A percentile compares a stretch with the other conserved stretches of the same genome.
These are phyloP conservation scores for Babesia divergens DNA, from an alignment of 169 alveolate genomes.

Conservation along the genomic window DNA sequence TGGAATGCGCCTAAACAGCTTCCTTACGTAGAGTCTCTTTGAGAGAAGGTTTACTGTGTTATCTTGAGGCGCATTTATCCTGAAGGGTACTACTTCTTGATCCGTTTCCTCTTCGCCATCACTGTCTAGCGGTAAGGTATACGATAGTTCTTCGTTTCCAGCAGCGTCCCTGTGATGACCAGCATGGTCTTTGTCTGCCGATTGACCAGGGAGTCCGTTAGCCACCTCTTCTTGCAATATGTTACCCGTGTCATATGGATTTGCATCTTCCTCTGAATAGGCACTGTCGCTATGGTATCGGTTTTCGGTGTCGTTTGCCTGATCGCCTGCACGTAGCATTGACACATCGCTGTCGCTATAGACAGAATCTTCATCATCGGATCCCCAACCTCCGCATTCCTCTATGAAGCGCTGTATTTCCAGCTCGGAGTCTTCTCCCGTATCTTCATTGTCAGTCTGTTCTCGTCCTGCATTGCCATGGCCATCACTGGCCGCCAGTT, in stretches of 20 bases:
- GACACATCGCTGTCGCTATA: too few species aligned
- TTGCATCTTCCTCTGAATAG: too few species aligned
- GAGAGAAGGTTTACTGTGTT: slow-evolving; percentile 14
- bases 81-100: background rate
- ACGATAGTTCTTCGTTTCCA: too few species aligned
- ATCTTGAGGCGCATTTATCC: background rate
- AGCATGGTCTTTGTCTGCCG: too few species aligned
- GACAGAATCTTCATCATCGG: background rate
- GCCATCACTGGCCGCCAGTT: background rate
- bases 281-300: too few species aligned
- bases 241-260: too few species aligned
- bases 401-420: slow-evolving; percentile 6
- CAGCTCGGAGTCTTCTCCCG: background rate
- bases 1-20: slow-evolving; percentile 57
- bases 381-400: background rate
- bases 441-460: background rate
- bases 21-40: slow-evolving; percentile 27
- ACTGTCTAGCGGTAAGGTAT: background rate
- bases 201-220: too few species aligned
- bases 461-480: too few species aligned
- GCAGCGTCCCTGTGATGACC: too few species aligned
- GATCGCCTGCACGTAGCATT: too few species aligned
- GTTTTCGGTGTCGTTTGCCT: too few species aligned
- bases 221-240: too few species aligned
- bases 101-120: slow-evolving; percentile 5